These are phyloP conservation scores for Mycena latifolia DNA, from an alignment of 768 basidiomycete species.

Conservation along the genomic window DNA sequence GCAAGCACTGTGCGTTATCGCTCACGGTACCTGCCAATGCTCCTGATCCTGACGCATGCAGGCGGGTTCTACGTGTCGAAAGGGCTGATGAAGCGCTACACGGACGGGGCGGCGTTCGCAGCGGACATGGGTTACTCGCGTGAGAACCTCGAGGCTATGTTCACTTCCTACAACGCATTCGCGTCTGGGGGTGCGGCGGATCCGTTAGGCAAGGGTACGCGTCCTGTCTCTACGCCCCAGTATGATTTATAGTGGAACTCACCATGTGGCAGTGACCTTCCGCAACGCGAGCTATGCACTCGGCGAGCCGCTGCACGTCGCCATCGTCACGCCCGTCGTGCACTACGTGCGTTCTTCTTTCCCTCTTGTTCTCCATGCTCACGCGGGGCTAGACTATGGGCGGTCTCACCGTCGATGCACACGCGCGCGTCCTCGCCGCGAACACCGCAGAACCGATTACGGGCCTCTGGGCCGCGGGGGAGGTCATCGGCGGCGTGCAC, in stretches of 20 bases:
- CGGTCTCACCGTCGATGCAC: conserved; percentile 39
- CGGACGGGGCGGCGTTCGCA: conserved; percentile 37
- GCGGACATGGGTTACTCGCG: conserved; percentile 31
- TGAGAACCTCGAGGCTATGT: conserved; percentile 31
- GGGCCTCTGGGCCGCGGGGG: conserved; percentile 39
- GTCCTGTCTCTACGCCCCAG: not conserved
- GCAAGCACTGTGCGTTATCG: conserved; percentile 36
- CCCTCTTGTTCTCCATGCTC: not conserved
- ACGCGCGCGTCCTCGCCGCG: conserved; percentile 37
- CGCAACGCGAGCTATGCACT: conserved; percentile 21
- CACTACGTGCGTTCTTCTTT: conserved; percentile 40
- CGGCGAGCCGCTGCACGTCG: conserved; percentile 38
- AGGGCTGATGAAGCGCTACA: conserved; percentile 41
- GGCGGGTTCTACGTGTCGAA: conserved; percentile 44
- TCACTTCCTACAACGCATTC: conserved; percentile 27
- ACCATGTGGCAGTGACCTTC: not conserved
- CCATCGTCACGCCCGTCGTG: conserved; percentile 43
- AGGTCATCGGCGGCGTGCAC: conserved; percentile 45
- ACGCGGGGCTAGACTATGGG: conserved; percentile 41
- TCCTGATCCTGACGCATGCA: not conserved
- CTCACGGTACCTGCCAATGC: too few relatives aligned
- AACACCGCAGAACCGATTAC: conserved; percentile 28
- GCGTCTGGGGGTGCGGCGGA: conserved; percentile 35
- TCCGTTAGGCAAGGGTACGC: conserved; percentile 34
- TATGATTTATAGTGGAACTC: too few relatives aligned